Evolutionary conservation across 2,329 filamentous ascomycete species (phyloP), one percentile per base, ranked within the genome.

Genomic region (Parasarocladium wereldwijsianum): DNA sequence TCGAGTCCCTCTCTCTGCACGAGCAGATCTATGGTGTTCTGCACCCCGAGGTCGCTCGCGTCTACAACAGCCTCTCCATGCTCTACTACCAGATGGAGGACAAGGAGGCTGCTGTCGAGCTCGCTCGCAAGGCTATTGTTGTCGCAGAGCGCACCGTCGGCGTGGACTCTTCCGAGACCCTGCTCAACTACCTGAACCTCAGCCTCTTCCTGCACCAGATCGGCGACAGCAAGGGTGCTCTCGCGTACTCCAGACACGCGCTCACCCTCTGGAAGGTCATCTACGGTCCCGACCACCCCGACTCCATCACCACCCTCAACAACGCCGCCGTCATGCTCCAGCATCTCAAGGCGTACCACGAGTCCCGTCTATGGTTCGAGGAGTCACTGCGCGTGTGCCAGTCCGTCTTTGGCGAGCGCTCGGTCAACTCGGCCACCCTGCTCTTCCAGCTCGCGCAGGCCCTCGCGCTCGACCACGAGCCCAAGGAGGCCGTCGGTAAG

Each of bases 251-350:
- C 40, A 83, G 82, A 51, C 90, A 98, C 51, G 90, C 90, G 6
- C 70, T 98, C 41, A 77, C 90, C 49, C 65, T 98, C 38, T 96
- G 87, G 87, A 94, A 93, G 63, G 71, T 96, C 44, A 87, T 96
- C 44, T 98, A 94, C 50, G 90, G 90, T 18, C 64, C 78, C 17
- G 80, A 84, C 44, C 90, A 98, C 56, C 90, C 90, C 3, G 90
- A 98, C 57, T 93, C 85, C 7, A 94, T 98, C 56, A 98, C 92
- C 7, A 96, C 90, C 11, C 79, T 96, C 57, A 98, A 96, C 69
- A 98, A 98, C 47, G 87, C 84, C 13, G 90, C 90, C 6, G 90
- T 98, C 36, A 98, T 98, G 90, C 73, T 98, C 34, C 90, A 98
- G 57, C 77, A 85, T 33, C 70, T 94, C 43, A 93, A 96, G 64